phyloP scores from a whole-genome alignment of 305 asterid species.

The Fraxinus sp. region DNA sequence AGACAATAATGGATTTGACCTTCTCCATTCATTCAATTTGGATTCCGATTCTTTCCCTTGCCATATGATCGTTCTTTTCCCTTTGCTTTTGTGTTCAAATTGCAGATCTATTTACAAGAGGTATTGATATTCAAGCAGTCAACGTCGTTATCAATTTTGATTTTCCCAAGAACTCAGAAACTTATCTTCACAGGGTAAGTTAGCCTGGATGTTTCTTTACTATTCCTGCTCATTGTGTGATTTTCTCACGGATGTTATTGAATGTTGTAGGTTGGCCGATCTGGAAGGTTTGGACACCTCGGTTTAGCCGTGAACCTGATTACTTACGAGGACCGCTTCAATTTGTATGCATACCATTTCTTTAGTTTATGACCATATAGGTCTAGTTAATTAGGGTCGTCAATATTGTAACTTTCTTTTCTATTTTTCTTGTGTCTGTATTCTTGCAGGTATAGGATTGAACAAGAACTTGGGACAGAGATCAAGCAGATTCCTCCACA shows the following conservation, averaged over 20 bases:
- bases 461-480: slow-evolving; percentile 93
- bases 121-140: slow-evolving; percentile 96
- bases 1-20: neutral
- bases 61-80: slow-evolving; percentile 7
- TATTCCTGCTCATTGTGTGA: neutral
- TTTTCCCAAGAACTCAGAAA: slow-evolving; percentile 89
- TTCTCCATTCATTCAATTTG: neutral
- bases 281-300: slow-evolving; percentile 97
- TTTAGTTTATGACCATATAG: neutral
- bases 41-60: neutral
- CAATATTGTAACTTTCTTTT: neutral
- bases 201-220: neutral
- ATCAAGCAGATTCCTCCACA: slow-evolving; percentile 96
- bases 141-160: slow-evolving; percentile 93
- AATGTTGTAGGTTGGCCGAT: slow-evolving; percentile 80
- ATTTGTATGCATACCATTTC: slow-evolving; percentile 53
- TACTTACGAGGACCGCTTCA: slow-evolving; percentile 94
- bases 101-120: slow-evolving; percentile 90
- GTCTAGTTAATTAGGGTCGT: slow-evolving; percentile 7
- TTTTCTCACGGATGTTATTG: slow-evolving; percentile 19
- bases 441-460: slow-evolving; percentile 77
- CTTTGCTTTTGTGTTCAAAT: neutral
- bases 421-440: neutral
- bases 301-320: slow-evolving; percentile 93
- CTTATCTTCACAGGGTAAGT: slow-evolving; percentile 89